Base-by-base conservation (phyloP, 257 asterid genomes). In the Fraxinus cuspidata region DNA sequence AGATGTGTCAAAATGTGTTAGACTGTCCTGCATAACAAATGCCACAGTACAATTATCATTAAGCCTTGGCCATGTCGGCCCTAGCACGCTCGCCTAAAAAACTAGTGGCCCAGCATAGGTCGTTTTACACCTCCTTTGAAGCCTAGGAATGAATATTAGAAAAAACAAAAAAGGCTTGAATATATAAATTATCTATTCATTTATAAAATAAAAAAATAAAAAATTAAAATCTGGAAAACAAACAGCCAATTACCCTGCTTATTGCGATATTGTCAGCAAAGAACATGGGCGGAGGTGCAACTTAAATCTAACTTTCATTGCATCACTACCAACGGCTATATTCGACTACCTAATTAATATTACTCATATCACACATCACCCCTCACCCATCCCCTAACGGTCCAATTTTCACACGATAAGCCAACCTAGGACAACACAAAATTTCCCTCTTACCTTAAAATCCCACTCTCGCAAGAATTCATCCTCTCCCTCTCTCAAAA, bases 261-360 rank as follows among this genome's bases (percentile, higher is more conserved):
- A 27, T 4, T 1, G 60, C 67, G 65, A 49, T 47, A 77, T 3
- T 65, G 77, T 25, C 71, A 67, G 76, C 74, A 69, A 70, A 68
- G 56, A 74, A 80, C 77, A 69, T 60, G 81, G 77, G 82, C 37
- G 66, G 19, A 63, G 68, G 34, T 60, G 32, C 68, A 60, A 60
- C 15, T 60, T 21, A 6, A 18, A 5, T 56, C 8, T 56, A n/a
- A 21, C 66, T 23, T 58, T 58, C 31, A 8, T 78, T 71, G 38
- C 75, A 79, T 72, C 74, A 77, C 35, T 27, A 51, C 51, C 63
- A 89, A 89, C 94, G 94, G 94, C 94, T 86, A 87, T 87, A 87
- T 83, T 81, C 81, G 78, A 49, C 42, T 76, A 23, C 81, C 75
- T 35, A 37, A 25, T 75, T 35, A 37, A 25, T 75, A 12, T 70